Evolutionary conservation across 768 basidiomycete species (phyloP), one percentile per base, ranked within the genome.

Genomic region (Kwoniella pini): DNA sequence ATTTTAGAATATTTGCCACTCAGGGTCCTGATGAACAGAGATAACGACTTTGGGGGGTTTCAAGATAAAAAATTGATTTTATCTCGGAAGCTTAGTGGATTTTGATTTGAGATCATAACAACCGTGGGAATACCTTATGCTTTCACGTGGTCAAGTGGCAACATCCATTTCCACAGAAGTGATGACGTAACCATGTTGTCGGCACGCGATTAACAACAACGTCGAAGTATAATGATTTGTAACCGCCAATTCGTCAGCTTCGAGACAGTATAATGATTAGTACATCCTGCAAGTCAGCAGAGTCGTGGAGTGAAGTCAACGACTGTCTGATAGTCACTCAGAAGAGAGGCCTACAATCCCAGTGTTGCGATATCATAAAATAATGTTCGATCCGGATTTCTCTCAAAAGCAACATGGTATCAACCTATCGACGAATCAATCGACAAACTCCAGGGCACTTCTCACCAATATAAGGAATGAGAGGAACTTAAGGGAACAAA

Each of bases 341-440:
- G n/a, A n/a, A n/a, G n/a, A n/a, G n/a, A n/a, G n/a, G n/a, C n/a
- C n/a, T n/a, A n/a, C n/a, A n/a, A n/a, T n/a, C n/a, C n/a, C n/a
- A n/a, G n/a, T n/a, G n/a, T n/a, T n/a, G n/a, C n/a, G n/a, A n/a
- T n/a, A n/a, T n/a, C n/a, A n/a, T n/a, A n/a, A n/a, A 17, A 54
- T 5, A 38, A 57, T 57, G 55, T 57, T 57, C 36, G 45, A 57
- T 36, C 55, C 55, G n/a, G 45, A 57, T n/a, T 57, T 57, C 33
- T 36, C 55, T 40, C 33, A 49, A 22, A 48, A 42, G 19, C 40
- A 62, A 27, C 60, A 64, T 55, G 59, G 67, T 15, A 68, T 77
- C 61, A 70, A 78, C 60, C 70, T 78, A n/a, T 75, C 74, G 4
- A 75, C 69, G 11, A 64, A 65, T 11, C 55, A 70, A n/a, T 62